Evolutionary conservation across 768 basidiomycete species (phyloP), one percentile per base, ranked within the genome.

Genomic region (Tremella fuciformis): DNA sequence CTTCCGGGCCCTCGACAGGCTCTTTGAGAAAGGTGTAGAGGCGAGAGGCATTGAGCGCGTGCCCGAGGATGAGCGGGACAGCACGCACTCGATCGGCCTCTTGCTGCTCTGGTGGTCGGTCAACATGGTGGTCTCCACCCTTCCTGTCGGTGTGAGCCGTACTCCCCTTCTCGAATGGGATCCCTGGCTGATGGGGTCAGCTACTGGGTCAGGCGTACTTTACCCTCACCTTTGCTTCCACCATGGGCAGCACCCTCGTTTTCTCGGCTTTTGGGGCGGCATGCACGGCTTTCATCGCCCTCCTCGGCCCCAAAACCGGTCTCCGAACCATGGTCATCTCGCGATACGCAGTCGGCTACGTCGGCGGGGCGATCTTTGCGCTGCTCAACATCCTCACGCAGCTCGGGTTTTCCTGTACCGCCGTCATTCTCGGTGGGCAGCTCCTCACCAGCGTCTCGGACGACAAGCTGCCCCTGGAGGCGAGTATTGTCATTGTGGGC

Each of bases 361-460:
- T 81, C 9, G 83, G 83, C 13, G 79, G 81, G 3, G 77, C 77
- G 3, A 78, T 83, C 51, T 83, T 81, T 62, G 81, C 82, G 3
- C 63, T 84, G 51, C 69, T 84, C 4, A 84, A 84, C 64, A 82
- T 83, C 62, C 66, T 84, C 18, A 82, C 82, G 1, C 81, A 82
- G 76, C 61, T 83, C n/a, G 82, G 82, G 2, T 84, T 83, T 69
- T 77, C 80, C 15, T 77, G 78, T 18, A 79, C 77, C 0, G 77
- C 79, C 15, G 81, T 83, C n/a, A 83, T 84, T 52, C 77, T 83
- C 1, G 83, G 83, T 15, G 83, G 82, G 1, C 82, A 84, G 58
- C 81, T 81, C 0, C 78, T 51, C 8, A 79, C 80, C 3, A 80
- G 80, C 11, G 76, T 83, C 58, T 80, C 80, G 53, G 67, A 80